phyloP scores from a whole-genome alignment of 768 basidiomycete species.

The Lepiota venenata region DNA sequence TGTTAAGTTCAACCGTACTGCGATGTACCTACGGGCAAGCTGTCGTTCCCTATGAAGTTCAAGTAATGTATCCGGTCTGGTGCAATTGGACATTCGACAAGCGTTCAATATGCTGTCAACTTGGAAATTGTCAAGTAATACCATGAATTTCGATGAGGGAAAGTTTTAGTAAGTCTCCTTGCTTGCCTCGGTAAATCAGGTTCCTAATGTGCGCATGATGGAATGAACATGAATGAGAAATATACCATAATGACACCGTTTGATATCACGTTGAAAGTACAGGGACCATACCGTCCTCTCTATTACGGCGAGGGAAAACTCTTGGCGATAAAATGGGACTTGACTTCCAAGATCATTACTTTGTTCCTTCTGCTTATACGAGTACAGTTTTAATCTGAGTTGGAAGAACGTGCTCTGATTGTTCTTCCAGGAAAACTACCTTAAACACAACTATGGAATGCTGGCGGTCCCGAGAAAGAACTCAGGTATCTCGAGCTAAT shows the following conservation, averaged over 20 bases:
- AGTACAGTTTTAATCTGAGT: slow-evolving; percentile 35
- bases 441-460: slow-evolving; percentile 61
- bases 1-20: too few species aligned
- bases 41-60: too few species aligned
- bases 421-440: slow-evolving; percentile 79
- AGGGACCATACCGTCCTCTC: slow-evolving; percentile 93
- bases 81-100: slow-evolving; percentile 95
- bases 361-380: slow-evolving; percentile 95
- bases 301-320: slow-evolving; percentile 70
- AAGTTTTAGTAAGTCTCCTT: slow-evolving; percentile 73
- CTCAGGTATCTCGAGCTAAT: slow-evolving; percentile 78
- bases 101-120: slow-evolving; percentile 98
- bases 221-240: slow-evolving; percentile 89
- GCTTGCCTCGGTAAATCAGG: background rate
- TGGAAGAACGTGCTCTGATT: background rate
- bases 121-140: slow-evolving; percentile 80
- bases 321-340: slow-evolving; percentile 91
- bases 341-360: slow-evolving; percentile 95
- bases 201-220: slow-evolving; percentile 23
- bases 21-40: too few species aligned
- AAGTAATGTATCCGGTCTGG: too few species aligned
- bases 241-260: slow-evolving; percentile 90
- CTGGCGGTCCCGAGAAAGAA: slow-evolving; percentile 58
- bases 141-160: slow-evolving; percentile 90
- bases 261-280: slow-evolving; percentile 83